phyloP scores from a whole-genome alignment of 148 eudicot species.

The Mesembryanthemum crystallinum region DNA sequence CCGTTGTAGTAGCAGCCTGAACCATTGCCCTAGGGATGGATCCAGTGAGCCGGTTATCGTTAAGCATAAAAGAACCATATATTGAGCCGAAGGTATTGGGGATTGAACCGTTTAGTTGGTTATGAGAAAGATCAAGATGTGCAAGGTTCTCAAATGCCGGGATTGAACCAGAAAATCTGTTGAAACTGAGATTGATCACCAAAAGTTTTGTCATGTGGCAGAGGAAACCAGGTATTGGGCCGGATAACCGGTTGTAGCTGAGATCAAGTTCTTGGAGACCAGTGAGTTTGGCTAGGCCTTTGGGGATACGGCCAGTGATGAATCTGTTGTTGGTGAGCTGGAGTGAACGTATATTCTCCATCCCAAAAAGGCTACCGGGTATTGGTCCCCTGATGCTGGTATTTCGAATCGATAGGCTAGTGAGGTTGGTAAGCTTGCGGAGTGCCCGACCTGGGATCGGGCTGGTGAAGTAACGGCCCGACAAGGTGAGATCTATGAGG shows the following conservation, averaged over 20 bases:
- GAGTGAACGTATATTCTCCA: neutral
- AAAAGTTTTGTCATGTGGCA: neutral
- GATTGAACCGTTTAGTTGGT: slow-evolving; percentile 24
- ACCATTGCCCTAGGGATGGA: slow-evolving; percentile 31
- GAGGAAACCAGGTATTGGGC: neutral
- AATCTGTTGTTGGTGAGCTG: neutral
- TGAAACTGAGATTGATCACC: neutral
- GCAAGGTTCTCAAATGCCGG: too few species aligned
- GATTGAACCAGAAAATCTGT: too few species aligned
- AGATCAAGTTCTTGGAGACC: neutral
- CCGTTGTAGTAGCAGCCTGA: neutral
- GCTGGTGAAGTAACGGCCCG: too few species aligned
- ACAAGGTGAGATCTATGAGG: too few species aligned
- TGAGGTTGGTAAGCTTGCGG: too few species aligned
- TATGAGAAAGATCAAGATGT: too few species aligned
- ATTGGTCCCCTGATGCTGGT: neutral
- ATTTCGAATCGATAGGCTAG: too few species aligned
- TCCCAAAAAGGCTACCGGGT: neutral
- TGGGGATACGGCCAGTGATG: neutral
- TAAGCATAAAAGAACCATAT: neutral
- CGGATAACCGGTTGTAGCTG: neutral
- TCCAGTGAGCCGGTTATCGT: slow-evolving; percentile 27
- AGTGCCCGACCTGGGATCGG: too few species aligned
- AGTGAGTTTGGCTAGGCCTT: neutral
- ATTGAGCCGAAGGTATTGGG: slow-evolving; percentile 34